These are phyloP conservation scores for Colletotrichum sp. DNA, from an alignment of 2,329 filamentous ascomycete species.

Conservation along the genomic window DNA sequence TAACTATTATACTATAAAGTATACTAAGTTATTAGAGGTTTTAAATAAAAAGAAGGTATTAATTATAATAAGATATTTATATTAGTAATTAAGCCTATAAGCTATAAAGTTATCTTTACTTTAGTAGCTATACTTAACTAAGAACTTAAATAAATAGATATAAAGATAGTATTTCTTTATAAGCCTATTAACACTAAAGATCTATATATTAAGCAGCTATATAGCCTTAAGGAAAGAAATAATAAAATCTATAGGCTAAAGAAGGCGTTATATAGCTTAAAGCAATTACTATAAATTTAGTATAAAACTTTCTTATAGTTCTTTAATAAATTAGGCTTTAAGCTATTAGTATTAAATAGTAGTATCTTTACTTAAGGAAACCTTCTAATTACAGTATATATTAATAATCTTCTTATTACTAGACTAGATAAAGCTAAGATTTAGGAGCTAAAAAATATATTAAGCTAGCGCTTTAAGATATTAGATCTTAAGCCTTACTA, in stretches of 20 bases:
- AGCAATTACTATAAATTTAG: not conserved
- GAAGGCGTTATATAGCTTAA: not conserved
- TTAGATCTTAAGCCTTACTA: not conserved
- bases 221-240: not conserved
- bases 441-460: not conserved
- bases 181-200: not conserved
- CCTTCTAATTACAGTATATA: no score
- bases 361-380: not conserved
- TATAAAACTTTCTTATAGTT: not conserved
- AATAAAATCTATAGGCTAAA: not conserved
- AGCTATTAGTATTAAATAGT: not conserved
- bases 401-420: not conserved
- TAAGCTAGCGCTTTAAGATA: not conserved
- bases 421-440: not conserved
- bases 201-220: not conserved
- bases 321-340: not conserved
- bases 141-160: not conserved
- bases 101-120: not conserved
- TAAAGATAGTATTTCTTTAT: not conserved
- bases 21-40: not conserved
- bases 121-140: not conserved
- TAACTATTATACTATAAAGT: not conserved
- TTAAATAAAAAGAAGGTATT: not conserved
- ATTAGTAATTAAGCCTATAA: not conserved
- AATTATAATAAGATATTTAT: not conserved